Evolutionary conservation across 2,329 filamentous ascomycete species (phyloP).

Genomic region (Botrytis hyacinthi): DNA sequence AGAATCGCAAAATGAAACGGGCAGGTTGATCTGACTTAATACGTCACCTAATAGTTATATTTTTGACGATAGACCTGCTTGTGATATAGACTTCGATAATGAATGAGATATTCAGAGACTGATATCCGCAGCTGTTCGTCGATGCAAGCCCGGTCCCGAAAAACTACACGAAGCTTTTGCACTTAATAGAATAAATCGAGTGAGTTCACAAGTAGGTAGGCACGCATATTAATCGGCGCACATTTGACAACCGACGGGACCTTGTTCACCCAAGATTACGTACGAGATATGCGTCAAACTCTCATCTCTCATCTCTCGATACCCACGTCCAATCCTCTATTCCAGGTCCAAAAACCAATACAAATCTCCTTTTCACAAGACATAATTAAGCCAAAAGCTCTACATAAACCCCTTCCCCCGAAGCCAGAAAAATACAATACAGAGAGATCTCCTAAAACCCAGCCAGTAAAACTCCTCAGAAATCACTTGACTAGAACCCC

Average conservation of each 20-base stretch:
- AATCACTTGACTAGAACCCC: not conserved
- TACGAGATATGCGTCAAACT: not conserved
- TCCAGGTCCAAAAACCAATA: not conserved
- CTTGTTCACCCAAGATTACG: not conserved
- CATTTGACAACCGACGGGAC: not conserved
- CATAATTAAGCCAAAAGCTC: not conserved
- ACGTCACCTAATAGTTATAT: too few species aligned
- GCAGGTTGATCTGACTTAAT: not conserved
- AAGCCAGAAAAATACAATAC: not conserved
- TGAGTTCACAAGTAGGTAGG: not conserved
- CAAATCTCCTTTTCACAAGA: not conserved
- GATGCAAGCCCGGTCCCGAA: not conserved
- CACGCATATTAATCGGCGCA: not conserved
- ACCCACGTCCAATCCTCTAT: not conserved
- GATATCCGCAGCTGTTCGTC: not conserved
- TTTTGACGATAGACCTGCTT: not conserved
- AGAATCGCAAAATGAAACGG: not conserved
- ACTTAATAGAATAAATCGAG: not conserved
- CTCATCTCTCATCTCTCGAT: not conserved
- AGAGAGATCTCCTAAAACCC: not conserved
- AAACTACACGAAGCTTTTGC: not conserved
- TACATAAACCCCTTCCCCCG: not conserved
- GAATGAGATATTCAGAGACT: not conserved
- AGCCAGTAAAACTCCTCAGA: not conserved
- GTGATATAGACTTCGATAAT: not conserved